Evolutionary conservation across 208 protist genomes (phyloP), one percentile per base, ranked within the genome.

Genomic region (Trypanosoma melophagium): DNA sequence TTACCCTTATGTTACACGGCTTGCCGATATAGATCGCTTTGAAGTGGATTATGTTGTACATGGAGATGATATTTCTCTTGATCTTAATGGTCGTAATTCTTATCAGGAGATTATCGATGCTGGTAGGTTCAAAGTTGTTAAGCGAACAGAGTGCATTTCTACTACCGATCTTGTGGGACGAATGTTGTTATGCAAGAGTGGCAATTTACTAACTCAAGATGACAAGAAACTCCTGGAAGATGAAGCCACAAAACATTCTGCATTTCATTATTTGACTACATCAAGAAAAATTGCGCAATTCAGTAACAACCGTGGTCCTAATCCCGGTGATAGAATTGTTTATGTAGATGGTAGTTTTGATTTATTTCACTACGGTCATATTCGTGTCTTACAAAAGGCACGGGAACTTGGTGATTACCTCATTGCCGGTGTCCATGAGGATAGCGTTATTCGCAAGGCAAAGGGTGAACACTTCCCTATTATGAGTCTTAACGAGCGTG

Each of bases 271-370:
- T 70, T 69, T 96, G 38, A 97, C 96, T 24, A 98, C 97, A 0
- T 94, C 96, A 0, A 70, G 92, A 44, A 97, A 97, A 54, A 98
- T 99, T 76, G 87, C 90, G 19, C 96, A 98, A 73, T 99, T 99
- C 83, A 96, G 66, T 72, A 94, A 93, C 77, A 96, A 98, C 66
- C 79, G 65, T 1, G 47, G 58, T 14, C 84, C 90, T 1, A 86
- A 87, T 69, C 57, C 78, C 3, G 82, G 68, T 31, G 97, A 98
- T 58, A 79, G 74, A 8, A 82, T 99, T 47, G 97, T 99, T 1
- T 99, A 99, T 71, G 88, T 99, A 8, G 93, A 98, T 73, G 98
- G 98, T 31, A 93, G 83, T 47, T 99, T 99, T 71, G 98, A 99
- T 71, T 71, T 99, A 5, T 99, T 99, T 76, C 97, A 99, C 68